Evolutionary conservation across 148 eudicot species (phyloP).

Genomic region (Dianthus caryophyllus): DNA sequence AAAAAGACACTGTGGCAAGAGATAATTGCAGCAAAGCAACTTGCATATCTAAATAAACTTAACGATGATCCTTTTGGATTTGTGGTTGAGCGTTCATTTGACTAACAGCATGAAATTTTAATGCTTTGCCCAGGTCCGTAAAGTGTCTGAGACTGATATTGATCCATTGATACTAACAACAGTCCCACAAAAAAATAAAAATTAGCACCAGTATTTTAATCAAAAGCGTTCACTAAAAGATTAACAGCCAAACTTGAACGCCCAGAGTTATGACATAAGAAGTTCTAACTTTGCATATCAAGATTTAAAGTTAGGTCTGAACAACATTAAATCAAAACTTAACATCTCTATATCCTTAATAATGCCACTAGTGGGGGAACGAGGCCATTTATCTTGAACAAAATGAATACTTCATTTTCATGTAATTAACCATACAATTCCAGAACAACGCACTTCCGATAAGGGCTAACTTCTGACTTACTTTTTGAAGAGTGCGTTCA

Average conservation of each 20-base stretch:
- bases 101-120: neutral
- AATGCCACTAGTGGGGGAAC: neutral
- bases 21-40: neutral
- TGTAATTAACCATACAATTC: neutral
- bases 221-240: neutral
- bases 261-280: neutral
- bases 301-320: neutral
- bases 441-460: constrained; percentile 1
- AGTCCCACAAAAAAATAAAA: too few species aligned
- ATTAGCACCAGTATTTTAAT: too few species aligned
- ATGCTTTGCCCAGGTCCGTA: neutral
- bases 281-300: neutral
- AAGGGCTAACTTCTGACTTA: constrained; percentile 32
- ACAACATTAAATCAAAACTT: neutral
- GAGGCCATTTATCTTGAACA: too few species aligned
- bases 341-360: neutral
- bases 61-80: neutral
- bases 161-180: too few species aligned
- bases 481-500: constrained; percentile 67
- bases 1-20: neutral
- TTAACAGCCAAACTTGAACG: neutral
- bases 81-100: neutral
- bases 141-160: too few species aligned
- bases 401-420: too few species aligned
- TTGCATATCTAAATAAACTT: neutral